Conservation (phyloP, 208 protist species). For the Lotmaria passim region DNA sequence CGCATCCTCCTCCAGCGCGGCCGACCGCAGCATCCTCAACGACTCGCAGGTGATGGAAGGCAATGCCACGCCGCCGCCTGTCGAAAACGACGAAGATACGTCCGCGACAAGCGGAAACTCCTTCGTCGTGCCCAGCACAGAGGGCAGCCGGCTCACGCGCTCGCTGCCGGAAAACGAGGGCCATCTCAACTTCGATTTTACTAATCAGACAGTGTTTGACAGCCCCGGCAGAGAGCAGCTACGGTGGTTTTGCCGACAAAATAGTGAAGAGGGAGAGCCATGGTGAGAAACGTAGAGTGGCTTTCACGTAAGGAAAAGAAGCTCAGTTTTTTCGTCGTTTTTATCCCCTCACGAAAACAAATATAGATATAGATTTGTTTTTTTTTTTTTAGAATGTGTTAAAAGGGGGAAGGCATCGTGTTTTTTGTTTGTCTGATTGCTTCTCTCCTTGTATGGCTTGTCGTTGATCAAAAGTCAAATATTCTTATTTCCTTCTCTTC, state of each 20-base stretch:
- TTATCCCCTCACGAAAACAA: too few species aligned
- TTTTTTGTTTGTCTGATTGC: too few species aligned
- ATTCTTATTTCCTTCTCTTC: too few species aligned
- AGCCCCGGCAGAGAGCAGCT: constrained; percentile 17
- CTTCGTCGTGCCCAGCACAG: constrained; percentile 9
- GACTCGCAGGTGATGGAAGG: constrained; percentile 17
- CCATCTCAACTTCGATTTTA: constrained; percentile 33
- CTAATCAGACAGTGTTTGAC: constrained; percentile 15
- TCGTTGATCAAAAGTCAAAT: too few species aligned
- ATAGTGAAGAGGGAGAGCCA: background rate
- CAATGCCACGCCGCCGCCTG: constrained; percentile 7
- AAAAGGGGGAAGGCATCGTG: too few species aligned
- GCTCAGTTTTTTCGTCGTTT: too few species aligned
- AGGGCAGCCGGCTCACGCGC: background rate
- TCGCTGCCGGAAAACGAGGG: constrained; percentile 24
- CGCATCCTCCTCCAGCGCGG: constrained; percentile 10
- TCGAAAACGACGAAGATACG: constrained; percentile 11
- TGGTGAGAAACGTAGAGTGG: too few species aligned
- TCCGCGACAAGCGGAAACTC: constrained; percentile 25
- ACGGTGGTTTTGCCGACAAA: background rate
- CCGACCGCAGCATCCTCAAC: constrained; percentile 4
- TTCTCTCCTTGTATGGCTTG: too few species aligned
- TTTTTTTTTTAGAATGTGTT: too few species aligned
- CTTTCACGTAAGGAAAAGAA: too few species aligned
- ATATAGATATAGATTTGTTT: too few species aligned